Conservation (phyloP, 441 rosid species). For the Manihot esculenta region DNA sequence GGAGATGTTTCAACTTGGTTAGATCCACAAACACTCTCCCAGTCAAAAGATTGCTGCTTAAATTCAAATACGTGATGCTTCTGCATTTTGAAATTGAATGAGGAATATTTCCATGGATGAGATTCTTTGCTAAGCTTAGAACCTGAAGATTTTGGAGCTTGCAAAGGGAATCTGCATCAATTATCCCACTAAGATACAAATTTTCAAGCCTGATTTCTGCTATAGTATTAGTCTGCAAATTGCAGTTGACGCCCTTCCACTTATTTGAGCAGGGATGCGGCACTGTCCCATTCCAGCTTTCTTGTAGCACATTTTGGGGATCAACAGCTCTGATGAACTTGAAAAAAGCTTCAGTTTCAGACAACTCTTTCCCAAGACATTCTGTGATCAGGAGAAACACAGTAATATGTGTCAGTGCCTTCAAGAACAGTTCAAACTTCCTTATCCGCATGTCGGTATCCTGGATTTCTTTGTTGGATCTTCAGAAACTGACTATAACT, state of each 20-base stretch:
- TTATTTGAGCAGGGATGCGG: constrained; percentile 30
- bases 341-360: constrained; percentile 33
- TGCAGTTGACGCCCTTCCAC: constrained; percentile 30
- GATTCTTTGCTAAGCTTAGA: constrained; percentile 35
- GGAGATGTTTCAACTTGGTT: constrained; percentile 33
- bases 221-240: constrained; percentile 21
- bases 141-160: constrained; percentile 29
- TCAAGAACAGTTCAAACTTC: constrained; percentile 7
- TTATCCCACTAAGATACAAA: constrained; percentile 35
- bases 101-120: constrained; percentile 38
- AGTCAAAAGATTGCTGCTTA: constrained; percentile 38
- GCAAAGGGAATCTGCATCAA: constrained; percentile 40
- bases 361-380: constrained; percentile 27
- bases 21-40: constrained; percentile 33
- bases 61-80: constrained; percentile 30
- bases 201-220: constrained; percentile 38
- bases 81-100: constrained; percentile 32
- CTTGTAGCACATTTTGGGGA: constrained; percentile 29
- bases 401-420: constrained; percentile 18
- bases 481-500: constrained; percentile 7
- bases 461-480: constrained; percentile 8
- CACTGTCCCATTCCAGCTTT: constrained; percentile 10
- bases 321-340: constrained; percentile 36
- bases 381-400: constrained; percentile 21
- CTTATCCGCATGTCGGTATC: constrained; percentile 23